These are phyloP conservation scores for Trichosanthes truncata DNA, from an alignment of 306 rosid species.

Conservation along the genomic window DNA sequence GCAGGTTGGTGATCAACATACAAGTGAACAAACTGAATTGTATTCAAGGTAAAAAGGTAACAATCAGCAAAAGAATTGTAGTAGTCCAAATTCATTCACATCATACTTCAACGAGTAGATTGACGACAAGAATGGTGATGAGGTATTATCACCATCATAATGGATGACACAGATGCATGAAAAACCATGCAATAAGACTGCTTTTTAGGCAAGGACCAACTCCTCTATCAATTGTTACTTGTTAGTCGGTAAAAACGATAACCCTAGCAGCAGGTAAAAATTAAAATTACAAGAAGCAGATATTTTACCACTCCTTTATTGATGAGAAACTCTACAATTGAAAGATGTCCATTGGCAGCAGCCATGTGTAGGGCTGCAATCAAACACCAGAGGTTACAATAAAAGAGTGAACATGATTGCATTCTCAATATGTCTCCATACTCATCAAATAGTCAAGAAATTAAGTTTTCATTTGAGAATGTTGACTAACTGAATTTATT, in stretches of 20 bases:
- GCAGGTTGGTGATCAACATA: background rate
- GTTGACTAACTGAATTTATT: background rate
- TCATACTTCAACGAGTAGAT: background rate
- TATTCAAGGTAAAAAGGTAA: background rate
- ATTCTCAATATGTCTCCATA: background rate
- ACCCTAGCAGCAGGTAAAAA: background rate
- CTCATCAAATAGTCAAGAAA: background rate
- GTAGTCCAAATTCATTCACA: background rate
- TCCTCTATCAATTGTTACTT: no score
- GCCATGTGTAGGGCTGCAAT: constrained; percentile 89
- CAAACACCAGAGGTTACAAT: constrained; percentile 3
- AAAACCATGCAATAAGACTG: background rate
- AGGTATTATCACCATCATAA: background rate
- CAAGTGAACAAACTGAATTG: background rate
- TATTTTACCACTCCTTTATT: constrained; percentile 56
- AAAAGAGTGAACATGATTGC: background rate
- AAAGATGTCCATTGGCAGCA: constrained; percentile 80
- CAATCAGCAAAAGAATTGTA: background rate
- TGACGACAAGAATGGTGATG: background rate
- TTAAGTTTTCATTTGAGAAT: background rate
- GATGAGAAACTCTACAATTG: constrained; percentile 59
- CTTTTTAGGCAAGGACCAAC: background rate
- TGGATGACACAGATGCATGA: background rate
- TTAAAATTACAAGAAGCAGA: background rate
- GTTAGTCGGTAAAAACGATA: background rate